Percentiles rank a stretch among this genome's conserved stretches.
These are phyloP conservation scores for Atkinsonella texensis DNA, from an alignment of 2,329 filamentous ascomycete species.

Conservation along the genomic window DNA sequence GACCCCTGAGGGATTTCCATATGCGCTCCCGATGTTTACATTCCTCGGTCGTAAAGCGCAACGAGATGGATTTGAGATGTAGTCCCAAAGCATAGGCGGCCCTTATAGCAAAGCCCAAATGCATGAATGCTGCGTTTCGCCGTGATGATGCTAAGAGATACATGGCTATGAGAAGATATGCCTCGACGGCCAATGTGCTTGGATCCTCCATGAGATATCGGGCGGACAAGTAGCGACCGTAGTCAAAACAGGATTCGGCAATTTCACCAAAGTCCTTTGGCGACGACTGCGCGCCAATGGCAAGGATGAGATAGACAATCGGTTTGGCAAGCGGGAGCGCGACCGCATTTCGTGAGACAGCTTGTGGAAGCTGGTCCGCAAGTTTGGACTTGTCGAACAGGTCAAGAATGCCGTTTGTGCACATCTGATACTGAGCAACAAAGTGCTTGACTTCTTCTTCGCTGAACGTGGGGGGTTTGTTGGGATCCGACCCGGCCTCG, in stretches of 20 bases:
- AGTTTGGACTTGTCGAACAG: slow-evolving; percentile 19
- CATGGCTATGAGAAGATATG: slow-evolving; percentile 44
- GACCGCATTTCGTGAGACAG: slow-evolving; percentile 7
- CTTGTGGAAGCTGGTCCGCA: slow-evolving; percentile 10
- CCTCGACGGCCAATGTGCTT: slow-evolving; percentile 37
- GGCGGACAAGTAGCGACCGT: slow-evolving; percentile 15
- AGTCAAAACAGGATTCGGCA: slow-evolving; percentile 16
- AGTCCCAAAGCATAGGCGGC: slow-evolving; percentile 45
- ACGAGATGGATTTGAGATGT: slow-evolving; percentile 22
- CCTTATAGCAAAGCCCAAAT: slow-evolving; percentile 45
- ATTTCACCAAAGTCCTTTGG: slow-evolving; percentile 14
- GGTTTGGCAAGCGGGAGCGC: slow-evolving; percentile 8
- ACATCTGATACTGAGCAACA: slow-evolving; percentile 1
- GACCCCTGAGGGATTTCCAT: slow-evolving; percentile 15
- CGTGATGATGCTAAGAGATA: slow-evolving; percentile 48
- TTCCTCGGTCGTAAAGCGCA: slow-evolving; percentile 12
- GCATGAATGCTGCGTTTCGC: slow-evolving; percentile 51
- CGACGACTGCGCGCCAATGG: slow-evolving; percentile 18
- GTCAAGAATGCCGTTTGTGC: slow-evolving; percentile 21
- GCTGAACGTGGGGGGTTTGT: neutral
- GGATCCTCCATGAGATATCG: slow-evolving; percentile 33
- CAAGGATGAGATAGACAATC: slow-evolving; percentile 26
- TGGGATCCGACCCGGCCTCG: neutral
- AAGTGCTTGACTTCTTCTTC: slow-evolving; percentile 5
- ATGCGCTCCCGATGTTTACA: slow-evolving; percentile 12